Evolutionary conservation across 768 basidiomycete species (phyloP).

Genomic region (Calocybe gangraenosa): DNA sequence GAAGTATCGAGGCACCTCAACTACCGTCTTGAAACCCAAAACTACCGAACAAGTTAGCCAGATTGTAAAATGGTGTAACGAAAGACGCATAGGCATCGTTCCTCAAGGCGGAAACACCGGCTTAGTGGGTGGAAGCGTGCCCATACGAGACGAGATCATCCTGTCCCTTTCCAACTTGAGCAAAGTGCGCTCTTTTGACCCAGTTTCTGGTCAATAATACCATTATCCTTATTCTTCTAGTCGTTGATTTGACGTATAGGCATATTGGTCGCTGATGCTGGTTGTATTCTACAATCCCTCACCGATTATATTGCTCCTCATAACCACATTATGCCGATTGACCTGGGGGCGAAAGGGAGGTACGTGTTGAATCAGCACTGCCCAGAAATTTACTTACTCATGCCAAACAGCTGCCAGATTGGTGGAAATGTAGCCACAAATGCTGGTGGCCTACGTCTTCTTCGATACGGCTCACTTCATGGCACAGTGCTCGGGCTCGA

Average conservation of each 20-base stretch:
- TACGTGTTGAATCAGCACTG: slow-evolving; percentile 20
- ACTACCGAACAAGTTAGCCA: slow-evolving; percentile 84
- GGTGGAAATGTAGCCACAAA: slow-evolving; percentile 98
- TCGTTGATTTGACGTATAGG: slow-evolving; percentile 42
- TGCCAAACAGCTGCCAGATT: slow-evolving; percentile 77
- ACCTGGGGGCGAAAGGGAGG: slow-evolving; percentile 96
- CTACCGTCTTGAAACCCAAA: slow-evolving; percentile 86
- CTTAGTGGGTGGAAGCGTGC: slow-evolving; percentile 92
- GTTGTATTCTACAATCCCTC: slow-evolving; percentile 86
- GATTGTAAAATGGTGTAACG: slow-evolving; percentile 84
- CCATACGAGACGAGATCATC: slow-evolving; percentile 82
- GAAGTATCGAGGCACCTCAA: slow-evolving; percentile 83
- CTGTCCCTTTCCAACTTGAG: slow-evolving; percentile 82
- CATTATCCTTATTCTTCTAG: slow-evolving; percentile 5
- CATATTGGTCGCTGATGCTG: slow-evolving; percentile 89
- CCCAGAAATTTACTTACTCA: slow-evolving; percentile 1
- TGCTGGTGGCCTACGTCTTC: slow-evolving; percentile 91
- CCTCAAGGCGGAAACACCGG: slow-evolving; percentile 99
- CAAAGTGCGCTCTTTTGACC: slow-evolving; percentile 77
- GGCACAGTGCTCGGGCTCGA: slow-evolving; percentile 94
- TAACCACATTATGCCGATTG: slow-evolving; percentile 94
- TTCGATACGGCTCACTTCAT: slow-evolving; percentile 93
- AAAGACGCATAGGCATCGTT: slow-evolving; percentile 80
- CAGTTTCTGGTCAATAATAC: slow-evolving; percentile 62
- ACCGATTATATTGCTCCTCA: slow-evolving; percentile 83